Evolutionary conservation across 306 rosid genomes (phyloP), one percentile per base, ranked within the genome.

Genomic region (Canavalia gladiata): DNA sequence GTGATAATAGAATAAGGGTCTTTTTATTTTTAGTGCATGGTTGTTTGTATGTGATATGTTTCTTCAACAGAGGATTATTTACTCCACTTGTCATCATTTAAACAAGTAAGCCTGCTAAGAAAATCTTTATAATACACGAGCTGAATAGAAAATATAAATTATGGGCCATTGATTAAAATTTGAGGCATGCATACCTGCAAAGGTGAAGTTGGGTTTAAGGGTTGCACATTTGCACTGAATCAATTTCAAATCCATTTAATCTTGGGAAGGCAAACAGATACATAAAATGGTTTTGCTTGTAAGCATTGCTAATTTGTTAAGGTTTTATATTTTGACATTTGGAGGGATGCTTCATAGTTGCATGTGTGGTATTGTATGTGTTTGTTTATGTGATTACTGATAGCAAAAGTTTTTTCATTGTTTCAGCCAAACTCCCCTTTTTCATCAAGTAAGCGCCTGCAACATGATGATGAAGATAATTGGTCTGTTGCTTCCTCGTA

Each of bases 401-500:
- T 65, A 65, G 35, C 54, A 69, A 60, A 79, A 37, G 0, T 28
- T 0, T 18, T 54, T 49, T 60, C 39, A 37, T 76, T 67, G 59
- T 84, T 84, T 79, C 94, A 95, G 99, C 87, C 87, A 47, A 90
- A 78, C 81, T 88, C 98, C 12, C 98, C 98, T 52, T 85, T 84
- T 74, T 77, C 98, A 4, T 86, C 93, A 50, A 80, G 77, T 59
- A 89, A 84, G 85, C 76, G 83, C 54, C 47, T 74, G 81, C 96
- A 84, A 50, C 85, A 68, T 1, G 98, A 90, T 37, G 99, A 91
- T 80, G 97, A 95, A 84, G 99, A 95, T 69, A 85, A 74, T 84
- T 93, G 91, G 91, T 96, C 97, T 57, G n/a, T 89, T 3, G 88
- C 98, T 67, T 91, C 97, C 84, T 93, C 99, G 97, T 96, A 96